These are phyloP conservation scores for Oryza officinalis DNA, from an alignment of 176 grass and related monocot species.

Conservation along the genomic window DNA sequence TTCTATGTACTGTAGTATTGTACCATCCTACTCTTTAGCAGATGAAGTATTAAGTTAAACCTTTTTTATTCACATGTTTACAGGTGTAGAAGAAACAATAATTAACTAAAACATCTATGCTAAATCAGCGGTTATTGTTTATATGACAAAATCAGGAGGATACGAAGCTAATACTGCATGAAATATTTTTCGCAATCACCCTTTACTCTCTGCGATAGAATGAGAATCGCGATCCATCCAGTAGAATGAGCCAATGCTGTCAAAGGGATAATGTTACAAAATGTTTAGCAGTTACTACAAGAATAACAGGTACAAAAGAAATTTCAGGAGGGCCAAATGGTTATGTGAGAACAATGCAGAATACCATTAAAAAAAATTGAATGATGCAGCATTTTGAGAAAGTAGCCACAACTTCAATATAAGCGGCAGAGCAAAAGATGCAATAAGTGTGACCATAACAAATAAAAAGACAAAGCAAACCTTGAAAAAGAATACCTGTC, in stretches of 20 bases:
- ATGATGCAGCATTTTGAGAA: not conserved
- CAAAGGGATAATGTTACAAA: constrained; percentile 34
- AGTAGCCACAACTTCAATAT: constrained; percentile 11
- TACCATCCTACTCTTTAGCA: not conserved
- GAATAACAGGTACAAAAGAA: constrained; percentile 27
- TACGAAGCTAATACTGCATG: constrained; percentile 12
- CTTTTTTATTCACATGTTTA: constrained; percentile 11
- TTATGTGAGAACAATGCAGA: not conserved
- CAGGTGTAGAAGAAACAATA: constrained; percentile 27
- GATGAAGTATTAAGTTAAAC: not conserved
- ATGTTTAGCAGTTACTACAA: not conserved
- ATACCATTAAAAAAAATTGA: not conserved
- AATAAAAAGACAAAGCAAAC: not conserved
- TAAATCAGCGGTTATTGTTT: not conserved
- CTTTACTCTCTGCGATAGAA: constrained; percentile 43
- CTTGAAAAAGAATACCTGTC: constrained; percentile 62
- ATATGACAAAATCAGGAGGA: constrained; percentile 11
- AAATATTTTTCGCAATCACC: constrained; percentile 45
- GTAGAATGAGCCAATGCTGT: constrained; percentile 81
- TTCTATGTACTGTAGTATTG: not conserved
- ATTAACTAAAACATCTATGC: constrained; percentile 20
- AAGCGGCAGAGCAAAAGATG: not conserved
- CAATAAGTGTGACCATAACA: not conserved
- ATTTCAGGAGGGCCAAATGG: not conserved
- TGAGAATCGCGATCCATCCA: constrained; percentile 80